Evolutionary conservation across 805 yeast species (phyloP), one percentile per base, ranked within the genome.

Genomic region (Saturnispora silvae): DNA sequence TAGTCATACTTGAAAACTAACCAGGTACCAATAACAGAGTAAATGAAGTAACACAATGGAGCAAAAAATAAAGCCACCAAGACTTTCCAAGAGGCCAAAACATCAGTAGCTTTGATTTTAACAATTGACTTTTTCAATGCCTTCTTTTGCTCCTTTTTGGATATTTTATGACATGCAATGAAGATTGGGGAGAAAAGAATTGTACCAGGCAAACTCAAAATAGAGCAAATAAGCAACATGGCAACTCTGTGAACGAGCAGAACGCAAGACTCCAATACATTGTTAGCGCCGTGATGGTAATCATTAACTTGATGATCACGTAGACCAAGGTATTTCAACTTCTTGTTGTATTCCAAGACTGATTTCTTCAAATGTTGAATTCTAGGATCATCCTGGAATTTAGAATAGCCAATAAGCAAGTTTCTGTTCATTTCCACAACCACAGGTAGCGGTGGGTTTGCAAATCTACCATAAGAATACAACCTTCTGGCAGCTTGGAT

Each of bases 11-110:
- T 50, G 23, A 42, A 33, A 5, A 49, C 31, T 4, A 60, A 20
- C 22, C 35, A 42, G 10, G 57, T 50, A 11, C 83, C 78, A 9
- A 80, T 43, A 3, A 73, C 49, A 0, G 96, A 87, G 59, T 92
- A 92, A 40, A 78, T 60, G 31, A 77, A 72, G 61, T 89, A 89
- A 25, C 89, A 64, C 15, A 81, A 56, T 0, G 98, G 98, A 0
- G 96, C 92, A 33, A 82, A 61, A 13, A 84, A 92, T 68, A 89
- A 68, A 13, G 92, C 82, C 34, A 89, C 82, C 41, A 89, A 63
- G 20, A 89, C 78, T 58, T 89, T 89, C 98, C 98, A 89, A 2
- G 97, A 85, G 0, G 95, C 97, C 36, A 92, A 68, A 10, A 89
- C 96, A 55, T 89, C 98, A 37, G 77, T 80, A 10, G 94, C 98